Evolutionary conservation across 352 stramenopile species (phyloP).

Genomic region (Pythium aquatile): DNA sequence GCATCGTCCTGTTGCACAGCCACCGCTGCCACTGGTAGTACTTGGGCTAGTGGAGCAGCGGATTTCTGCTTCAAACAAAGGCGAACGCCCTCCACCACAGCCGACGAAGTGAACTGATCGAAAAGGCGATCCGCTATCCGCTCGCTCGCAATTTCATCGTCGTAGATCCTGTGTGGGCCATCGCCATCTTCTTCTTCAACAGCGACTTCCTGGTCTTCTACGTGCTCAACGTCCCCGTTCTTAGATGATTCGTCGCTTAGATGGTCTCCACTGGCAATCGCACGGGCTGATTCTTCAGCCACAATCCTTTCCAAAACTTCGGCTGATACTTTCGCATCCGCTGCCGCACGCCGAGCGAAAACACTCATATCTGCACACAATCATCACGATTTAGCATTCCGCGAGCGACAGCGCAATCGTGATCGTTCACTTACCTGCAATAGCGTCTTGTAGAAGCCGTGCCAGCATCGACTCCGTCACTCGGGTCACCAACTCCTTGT

Average conservation of each 20-base stretch:
- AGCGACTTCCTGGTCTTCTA: not conserved
- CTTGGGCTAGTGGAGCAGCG: not conserved
- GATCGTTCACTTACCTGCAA: not conserved
- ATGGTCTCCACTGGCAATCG: not conserved
- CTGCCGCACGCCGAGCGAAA: not conserved
- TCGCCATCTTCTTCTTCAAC: not conserved
- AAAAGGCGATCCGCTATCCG: not conserved
- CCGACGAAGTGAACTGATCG: not conserved
- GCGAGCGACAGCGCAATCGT: not conserved
- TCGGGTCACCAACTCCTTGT: not conserved
- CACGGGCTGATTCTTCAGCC: not conserved
- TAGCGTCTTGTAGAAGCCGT: not conserved
- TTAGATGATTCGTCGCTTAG: not conserved
- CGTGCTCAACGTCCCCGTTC: constrained; percentile 2
- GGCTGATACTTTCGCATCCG: not conserved
- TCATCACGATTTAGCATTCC: not conserved
- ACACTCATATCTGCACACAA: not conserved
- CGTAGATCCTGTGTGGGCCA: not conserved
- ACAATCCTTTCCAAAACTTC: not conserved
- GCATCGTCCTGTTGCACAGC: not conserved
- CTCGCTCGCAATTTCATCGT: not conserved
- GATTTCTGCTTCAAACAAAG: not conserved
- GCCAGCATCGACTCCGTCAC: not conserved
- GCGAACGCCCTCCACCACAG: not conserved
- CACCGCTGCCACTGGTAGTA: not conserved